These are phyloP conservation scores for Tinospora cordifolia DNA, from an alignment of 164 flowering plant species.

Conservation along the genomic window DNA sequence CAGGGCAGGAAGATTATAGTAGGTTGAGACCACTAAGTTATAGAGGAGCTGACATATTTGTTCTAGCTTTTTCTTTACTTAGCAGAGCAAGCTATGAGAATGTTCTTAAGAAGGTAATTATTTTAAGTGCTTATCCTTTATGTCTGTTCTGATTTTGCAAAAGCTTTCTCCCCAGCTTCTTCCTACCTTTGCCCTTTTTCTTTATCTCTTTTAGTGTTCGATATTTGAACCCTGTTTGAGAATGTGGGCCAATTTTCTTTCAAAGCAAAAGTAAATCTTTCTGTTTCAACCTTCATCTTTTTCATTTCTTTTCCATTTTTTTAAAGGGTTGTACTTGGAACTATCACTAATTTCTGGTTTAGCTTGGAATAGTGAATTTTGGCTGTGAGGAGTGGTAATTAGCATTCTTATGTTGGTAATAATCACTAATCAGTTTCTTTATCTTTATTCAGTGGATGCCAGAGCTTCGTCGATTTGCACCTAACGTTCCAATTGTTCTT, in stretches of 20 bases:
- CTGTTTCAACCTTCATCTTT: not conserved
- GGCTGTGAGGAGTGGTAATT: not conserved
- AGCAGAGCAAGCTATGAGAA: constrained; percentile 98
- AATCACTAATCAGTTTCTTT: not conserved
- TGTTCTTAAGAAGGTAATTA: constrained; percentile 88
- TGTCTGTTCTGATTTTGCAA: not conserved
- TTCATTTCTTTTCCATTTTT: not conserved
- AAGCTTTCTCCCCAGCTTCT: not conserved
- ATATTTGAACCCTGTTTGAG: constrained; percentile 11
- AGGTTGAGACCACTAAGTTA: constrained; percentile 97
- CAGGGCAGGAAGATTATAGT: constrained; percentile 99
- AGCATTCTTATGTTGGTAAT: not conserved
- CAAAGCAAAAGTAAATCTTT: constrained; percentile 13
- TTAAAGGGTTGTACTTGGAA: not conserved
- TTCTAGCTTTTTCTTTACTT: constrained; percentile 88
- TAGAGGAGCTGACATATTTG: constrained; percentile 95
- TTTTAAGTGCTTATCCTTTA: constrained; percentile 9
- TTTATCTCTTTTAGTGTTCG: not conserved
- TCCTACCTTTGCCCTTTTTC: not conserved
- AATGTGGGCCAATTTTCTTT: constrained; percentile 15
- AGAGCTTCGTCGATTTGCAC: constrained; percentile 94
- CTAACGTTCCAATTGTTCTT: constrained; percentile 90
- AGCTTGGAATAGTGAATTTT: too few relatives aligned
- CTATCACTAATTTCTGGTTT: too few relatives aligned
- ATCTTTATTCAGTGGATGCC: constrained; percentile 87